Percentiles rank a stretch among this genome's conserved stretches.
These are phyloP conservation scores for Ustilago sp. DNA, from an alignment of 1,284 basidiomycete species.

Conservation along the genomic window DNA sequence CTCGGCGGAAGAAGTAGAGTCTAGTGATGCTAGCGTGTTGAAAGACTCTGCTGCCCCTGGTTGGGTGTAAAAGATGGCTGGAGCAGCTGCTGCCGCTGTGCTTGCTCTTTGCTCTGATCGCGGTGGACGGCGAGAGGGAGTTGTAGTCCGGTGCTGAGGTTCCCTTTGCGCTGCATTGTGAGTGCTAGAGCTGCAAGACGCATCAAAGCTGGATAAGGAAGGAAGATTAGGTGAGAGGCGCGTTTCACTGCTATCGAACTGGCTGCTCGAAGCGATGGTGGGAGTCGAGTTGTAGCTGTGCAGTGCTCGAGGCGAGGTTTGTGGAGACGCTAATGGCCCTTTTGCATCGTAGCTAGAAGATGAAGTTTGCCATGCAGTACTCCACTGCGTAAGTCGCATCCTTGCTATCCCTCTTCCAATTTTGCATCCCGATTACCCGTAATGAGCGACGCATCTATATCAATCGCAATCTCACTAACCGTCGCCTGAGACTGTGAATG, in stretches of 20 bases:
- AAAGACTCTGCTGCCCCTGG: constrained; percentile 28
- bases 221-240: constrained; percentile 1
- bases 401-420: constrained; percentile 34
- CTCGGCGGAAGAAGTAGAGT: constrained; percentile 16
- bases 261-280: constrained; percentile 19
- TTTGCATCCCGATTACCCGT: constrained; percentile 39
- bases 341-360: too few species aligned
- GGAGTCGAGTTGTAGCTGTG: constrained; percentile 29
- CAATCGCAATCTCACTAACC: constrained; percentile 17
- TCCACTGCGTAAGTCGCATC: constrained; percentile 25
- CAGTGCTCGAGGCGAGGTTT: neutral
- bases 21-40: constrained; percentile 26
- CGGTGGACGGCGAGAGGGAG: constrained; percentile 4
- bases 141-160: neutral
- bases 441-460: constrained; percentile 29
- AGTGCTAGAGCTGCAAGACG: neutral
- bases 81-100: constrained; percentile 7
- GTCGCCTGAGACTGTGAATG: constrained; percentile 7
- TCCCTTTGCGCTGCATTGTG: too few species aligned
- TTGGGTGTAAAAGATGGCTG: constrained; percentile 30
- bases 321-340: too few species aligned
- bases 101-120: constrained; percentile 8
- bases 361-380: neutral
- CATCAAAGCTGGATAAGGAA: constrained; percentile 1
- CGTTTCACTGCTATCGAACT: constrained; percentile 11